Conservation (phyloP, 345 rosid species). For the Gossypium turneri region DNA sequence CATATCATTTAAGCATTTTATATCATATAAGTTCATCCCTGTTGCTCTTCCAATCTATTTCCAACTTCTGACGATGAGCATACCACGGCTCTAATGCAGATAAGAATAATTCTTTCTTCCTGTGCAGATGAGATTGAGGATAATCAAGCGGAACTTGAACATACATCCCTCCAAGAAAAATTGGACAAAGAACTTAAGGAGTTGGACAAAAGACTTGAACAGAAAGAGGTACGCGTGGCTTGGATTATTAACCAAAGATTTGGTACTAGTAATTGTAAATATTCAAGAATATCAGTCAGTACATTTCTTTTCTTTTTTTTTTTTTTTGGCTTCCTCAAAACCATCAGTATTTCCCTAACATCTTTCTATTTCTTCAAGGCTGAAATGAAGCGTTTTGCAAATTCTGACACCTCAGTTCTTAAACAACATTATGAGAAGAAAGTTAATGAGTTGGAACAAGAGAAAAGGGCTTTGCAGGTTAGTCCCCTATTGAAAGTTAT, state of each 20-base stretch:
- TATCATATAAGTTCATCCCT: neutral
- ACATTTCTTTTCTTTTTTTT: neutral
- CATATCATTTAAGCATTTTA: neutral
- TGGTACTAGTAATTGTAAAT: neutral
- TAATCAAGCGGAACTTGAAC: conserved; percentile 79
- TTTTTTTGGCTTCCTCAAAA: neutral
- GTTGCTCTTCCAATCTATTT: neutral
- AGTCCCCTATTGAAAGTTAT: conserved; percentile 18
- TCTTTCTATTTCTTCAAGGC: conserved; percentile 49
- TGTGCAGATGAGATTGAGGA: conserved; percentile 67
- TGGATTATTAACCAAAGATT: neutral
- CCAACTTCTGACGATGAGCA: conserved; percentile 7
- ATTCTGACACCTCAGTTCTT: conserved; percentile 74
- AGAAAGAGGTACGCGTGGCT: conserved; percentile 65
- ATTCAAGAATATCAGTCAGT: neutral
- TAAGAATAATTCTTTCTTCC: conserved; percentile 7
- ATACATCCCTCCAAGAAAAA: conserved; percentile 83
- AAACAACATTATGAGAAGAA: conserved; percentile 95
- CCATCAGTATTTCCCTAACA: neutral
- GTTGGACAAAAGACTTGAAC: conserved; percentile 81
- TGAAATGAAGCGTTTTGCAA: conserved; percentile 79
- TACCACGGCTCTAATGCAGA: neutral
- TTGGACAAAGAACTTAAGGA: conserved; percentile 88
- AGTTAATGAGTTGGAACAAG: conserved; percentile 80
- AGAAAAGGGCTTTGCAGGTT: conserved; percentile 79